These are phyloP conservation scores for Alloteropsis semialata DNA, from an alignment of 176 grass and related monocot species.

Conservation along the genomic window DNA sequence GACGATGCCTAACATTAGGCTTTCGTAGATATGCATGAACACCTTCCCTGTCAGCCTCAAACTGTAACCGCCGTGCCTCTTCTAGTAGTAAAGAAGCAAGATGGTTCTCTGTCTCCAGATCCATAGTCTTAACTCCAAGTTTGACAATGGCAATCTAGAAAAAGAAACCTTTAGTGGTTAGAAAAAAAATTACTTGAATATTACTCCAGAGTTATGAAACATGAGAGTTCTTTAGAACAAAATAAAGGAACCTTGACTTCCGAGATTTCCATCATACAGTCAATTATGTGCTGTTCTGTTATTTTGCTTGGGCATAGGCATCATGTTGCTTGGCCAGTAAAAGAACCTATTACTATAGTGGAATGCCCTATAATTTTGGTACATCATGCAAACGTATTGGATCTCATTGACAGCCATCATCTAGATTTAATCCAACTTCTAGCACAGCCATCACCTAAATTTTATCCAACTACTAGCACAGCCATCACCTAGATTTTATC, in stretches of 20 bases:
- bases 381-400: background rate
- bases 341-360: background rate
- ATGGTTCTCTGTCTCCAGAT: conserved; percentile 83
- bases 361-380: background rate
- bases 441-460: background rate
- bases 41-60: conserved; percentile 80
- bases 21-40: conserved; percentile 63
- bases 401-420: background rate
- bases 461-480: background rate
- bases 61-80: conserved; percentile 69
- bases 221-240: background rate
- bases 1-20: conserved; percentile 66
- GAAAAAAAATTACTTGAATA: background rate
- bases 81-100: conserved; percentile 74
- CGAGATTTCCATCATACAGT: background rate
- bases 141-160: background rate
- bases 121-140: conserved; percentile 45
- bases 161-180: background rate
- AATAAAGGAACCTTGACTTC: background rate
- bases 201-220: background rate
- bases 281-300: background rate
- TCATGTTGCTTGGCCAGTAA: background rate
- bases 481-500: background rate
- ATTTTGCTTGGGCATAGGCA: background rate
- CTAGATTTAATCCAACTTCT: background rate